Base-by-base conservation (phyloP, 2,329 filamentous ascomycete genomes). In the Cladophialophora psammophila region DNA sequence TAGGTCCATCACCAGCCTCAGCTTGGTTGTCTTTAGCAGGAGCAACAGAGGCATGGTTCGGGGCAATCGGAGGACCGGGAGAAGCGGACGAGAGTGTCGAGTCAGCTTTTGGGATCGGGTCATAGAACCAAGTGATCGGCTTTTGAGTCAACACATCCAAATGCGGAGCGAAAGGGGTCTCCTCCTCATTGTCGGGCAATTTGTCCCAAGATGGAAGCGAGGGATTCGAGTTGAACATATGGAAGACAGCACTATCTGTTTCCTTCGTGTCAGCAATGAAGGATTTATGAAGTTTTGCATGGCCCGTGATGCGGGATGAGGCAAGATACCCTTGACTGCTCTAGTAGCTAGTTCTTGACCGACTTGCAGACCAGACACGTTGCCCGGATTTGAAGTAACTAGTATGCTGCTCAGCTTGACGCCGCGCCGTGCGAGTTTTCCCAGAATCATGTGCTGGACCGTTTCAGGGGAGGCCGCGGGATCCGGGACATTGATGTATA, bases 271-370 rank as follows among this genome's bases (percentile, higher is more conserved):
- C 42, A 48, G 42, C 42, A 48, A 38, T 38, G 36, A 38, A 9
- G 36, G 36, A 38, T 26, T 26, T 26, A 26, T 26, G 26, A 36
- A 42, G 15, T 42, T 15, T n/a, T 20, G 26, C 26, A 26, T 26
- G 26, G 26, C 18, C 42, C 7, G 20, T n/a, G 6, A 6, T 20
- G n/a, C 20, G 7, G 20, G n/a, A 20, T n/a, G 42, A 48, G 38
- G 32, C 34, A 31, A 38, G 20, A 18, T 59, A 59, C 56, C 56
- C 40, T 59, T 59, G 18, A 59, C 31, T 26, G 40, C 56, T 32
- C 32, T 20, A 34, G 56, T 45, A 18, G 18, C 26, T 10, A 48
- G 36, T 10, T 59, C 56, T 32, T 59, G 7, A 31, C 45, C 31
- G n/a, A 8, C 12, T 34, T 48, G 42, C n/a, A 48, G 42, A 48